Evolutionary conservation across 495 filamentous ascomycete genomes (phyloP), one percentile per base, ranked within the genome.

Genomic region (Chaetomium cochliodes): DNA sequence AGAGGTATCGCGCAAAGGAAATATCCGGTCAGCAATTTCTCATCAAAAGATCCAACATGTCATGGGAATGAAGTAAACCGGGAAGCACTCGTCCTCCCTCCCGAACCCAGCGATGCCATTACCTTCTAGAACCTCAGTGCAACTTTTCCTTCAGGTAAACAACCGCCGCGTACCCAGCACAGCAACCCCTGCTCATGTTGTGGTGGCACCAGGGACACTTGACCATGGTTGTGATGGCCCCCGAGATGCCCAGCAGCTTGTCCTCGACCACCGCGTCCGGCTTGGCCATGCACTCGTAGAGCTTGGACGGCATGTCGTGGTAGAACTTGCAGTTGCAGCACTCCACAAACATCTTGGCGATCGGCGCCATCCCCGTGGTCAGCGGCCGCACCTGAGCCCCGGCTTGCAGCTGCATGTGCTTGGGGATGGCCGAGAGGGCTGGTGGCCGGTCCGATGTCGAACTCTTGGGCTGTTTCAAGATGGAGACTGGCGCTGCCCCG

Each of bases 281-380:
- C 67, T 84, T 85, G 22, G 87, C 85, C 81, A 91, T 89, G 69
- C 83, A 88, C 60, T 89, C 86, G 69, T 92, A 92, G 57, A 90
- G 79, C 50, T 87, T 85, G 12, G 86, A 87, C 12, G 90, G 90
- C 74, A 92, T 84, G 68, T 92, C 90, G 74, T 92, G 88, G 82
- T 88, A 92, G 73, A 88, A 91, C 60, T 87, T 87, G 81, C 90
- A 93, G 60, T 80, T 84, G 73, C 90, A 93, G 72, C 90, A 93
- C 62, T 92, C 87, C 7, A 92, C 89, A 64, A 93, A 86, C 63
- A 92, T 79, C 74, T 92, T 93, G 41, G 85, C 87, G 50, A 92
- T 73, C 0, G 86, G 81, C 50, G 67, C 56, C 67, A 62, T 59
- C 13, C 63, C 18, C 9, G 47, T 39, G 16, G 46, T 44, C 3